Evolutionary conservation across 495 filamentous ascomycete species (phyloP), one percentile per base, ranked within the genome.

Genomic region (Cladorrhinum samala): DNA sequence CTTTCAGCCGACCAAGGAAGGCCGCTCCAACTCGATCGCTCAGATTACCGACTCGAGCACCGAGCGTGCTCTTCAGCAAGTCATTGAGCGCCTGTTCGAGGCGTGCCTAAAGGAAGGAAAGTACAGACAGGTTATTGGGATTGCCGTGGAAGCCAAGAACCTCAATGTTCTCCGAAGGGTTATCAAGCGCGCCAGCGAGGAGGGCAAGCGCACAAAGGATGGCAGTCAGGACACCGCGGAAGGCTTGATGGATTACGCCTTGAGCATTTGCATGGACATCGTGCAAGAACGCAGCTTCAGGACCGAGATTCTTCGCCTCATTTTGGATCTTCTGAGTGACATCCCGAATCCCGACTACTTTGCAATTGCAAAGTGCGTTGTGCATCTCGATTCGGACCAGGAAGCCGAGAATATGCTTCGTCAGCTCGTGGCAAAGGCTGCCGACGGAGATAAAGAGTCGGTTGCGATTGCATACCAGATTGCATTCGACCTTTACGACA

Each of bases 41-140:
- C 59, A 70, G 49, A 64, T 73, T 13, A 69, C 70, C 17, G 72
- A 79, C 53, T 59, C 63, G 20, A 60, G 59, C 52, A 79, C 76
- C 18, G 85, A 91, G 64, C 77, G 78, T 20, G 87, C 86, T 38
- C 73, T 99, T 50, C 85, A 96, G 56, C 68, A 71, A 23, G 82
- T 95, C 20, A 92, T 97, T 51, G 83, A 95, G 66, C 80, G 88
- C 21, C 72, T 99, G 44, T 97, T 99, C 57, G 88, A 96, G 70
- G 86, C 81, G 65, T 96, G 93, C 70, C 87, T 95, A 63, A 75
- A 79, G 52, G 83, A 89, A 60, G 89, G 86, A 52, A 83, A 89
- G 46, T 99, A 96, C 72, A 82, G 89, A 52, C 94, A 97, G 68
- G 94, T 97, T n/a, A 91, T 99, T 53, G 94, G 94, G 47, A 96